A percentile compares a stretch with the other conserved stretches of the same genome.
These are phyloP conservation scores for Trichocladium uniseriatum DNA, from an alignment of 495 filamentous ascomycete genomes.

Conservation along the genomic window DNA sequence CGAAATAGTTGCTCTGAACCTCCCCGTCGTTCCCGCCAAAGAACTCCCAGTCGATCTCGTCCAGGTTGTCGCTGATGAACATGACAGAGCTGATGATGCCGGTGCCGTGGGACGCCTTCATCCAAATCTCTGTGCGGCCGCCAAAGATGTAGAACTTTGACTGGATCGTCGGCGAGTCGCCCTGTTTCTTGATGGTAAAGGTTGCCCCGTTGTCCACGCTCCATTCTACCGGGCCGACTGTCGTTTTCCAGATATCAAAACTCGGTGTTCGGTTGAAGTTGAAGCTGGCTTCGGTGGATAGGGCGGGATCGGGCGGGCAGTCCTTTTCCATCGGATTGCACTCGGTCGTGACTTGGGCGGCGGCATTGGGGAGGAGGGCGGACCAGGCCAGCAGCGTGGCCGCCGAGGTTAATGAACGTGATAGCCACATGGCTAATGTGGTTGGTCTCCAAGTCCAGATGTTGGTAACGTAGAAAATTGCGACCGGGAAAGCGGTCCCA, in stretches of 20 bases:
- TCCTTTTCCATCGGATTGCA: slow-evolving; percentile 58
- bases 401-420: slow-evolving; percentile 27
- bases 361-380: slow-evolving; percentile 30
- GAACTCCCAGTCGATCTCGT: slow-evolving; percentile 90
- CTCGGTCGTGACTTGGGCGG: slow-evolving; percentile 53
- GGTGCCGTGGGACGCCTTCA: slow-evolving; percentile 62
- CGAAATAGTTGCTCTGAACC: slow-evolving; percentile 78
- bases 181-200: slow-evolving; percentile 61
- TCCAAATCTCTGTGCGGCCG: slow-evolving; percentile 57
- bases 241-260: slow-evolving; percentile 51
- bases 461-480: no score
- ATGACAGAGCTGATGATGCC: slow-evolving; percentile 81
- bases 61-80: slow-evolving; percentile 72
- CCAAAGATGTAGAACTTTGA: slow-evolving; percentile 73
- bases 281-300: slow-evolving; percentile 45
- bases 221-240: slow-evolving; percentile 48
- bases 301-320: slow-evolving; percentile 56
- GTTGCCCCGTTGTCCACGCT: slow-evolving; percentile 46
- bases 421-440: slow-evolving; percentile 22
- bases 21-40: slow-evolving; percentile 53
- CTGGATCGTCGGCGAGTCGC: slow-evolving; percentile 65
- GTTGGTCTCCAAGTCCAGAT: background rate
- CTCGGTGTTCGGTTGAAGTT: slow-evolving; percentile 59
- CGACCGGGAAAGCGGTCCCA: background rate
- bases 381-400: slow-evolving; percentile 34